Evolutionary conservation across 805 yeast genomes (phyloP), one percentile per base, ranked within the genome.

Genomic region (Metschnikowia gruessii): DNA sequence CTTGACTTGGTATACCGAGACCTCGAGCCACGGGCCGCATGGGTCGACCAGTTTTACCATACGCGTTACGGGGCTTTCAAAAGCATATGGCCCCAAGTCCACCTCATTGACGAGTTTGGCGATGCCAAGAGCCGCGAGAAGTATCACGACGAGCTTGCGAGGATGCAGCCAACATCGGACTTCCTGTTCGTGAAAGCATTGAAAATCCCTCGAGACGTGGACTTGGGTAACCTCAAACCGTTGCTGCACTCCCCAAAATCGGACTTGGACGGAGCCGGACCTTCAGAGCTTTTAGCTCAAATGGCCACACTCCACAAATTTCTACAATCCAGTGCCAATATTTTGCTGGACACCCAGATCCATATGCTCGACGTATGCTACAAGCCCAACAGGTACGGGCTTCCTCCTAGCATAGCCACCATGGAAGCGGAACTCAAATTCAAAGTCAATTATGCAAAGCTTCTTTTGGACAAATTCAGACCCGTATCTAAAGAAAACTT

Each of bases 31-130:
- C 44, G 17, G 35, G 47, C 35, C 15, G 51, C 46, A 0, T 63
- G 69, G 65, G 39, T 59, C 13, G 22, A 37, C 1, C 52, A 53
- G 8, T 63, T 69, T 49, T 37, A 44, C 3, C 47, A 52, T 10
- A 43, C 53, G 29, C 55, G 56, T 19, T 62, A 64, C 42, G 37
- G 52, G 19, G 44, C 57, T 6, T 49, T 69, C 33, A 59, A 61
- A 34, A 13, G 43, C 1, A 33, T 47, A 3, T 70, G 70, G 70
- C 76, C 76, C 5, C 65, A 58, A 40, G 63, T 60, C 4, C 74
- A 72, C 47, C 43, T 67, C 19, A 54, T 68, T 4, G 47, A 60
- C 13, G 70, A 65, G 37, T 55, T 59, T 38, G 60, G 59, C 26
- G 39, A 47, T 16, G 40, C 42, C 2, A 43, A 48, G 15, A 43